Base-by-base conservation (phyloP, 176 grass and related monocot species). In the Carex myosuroides region DNA sequence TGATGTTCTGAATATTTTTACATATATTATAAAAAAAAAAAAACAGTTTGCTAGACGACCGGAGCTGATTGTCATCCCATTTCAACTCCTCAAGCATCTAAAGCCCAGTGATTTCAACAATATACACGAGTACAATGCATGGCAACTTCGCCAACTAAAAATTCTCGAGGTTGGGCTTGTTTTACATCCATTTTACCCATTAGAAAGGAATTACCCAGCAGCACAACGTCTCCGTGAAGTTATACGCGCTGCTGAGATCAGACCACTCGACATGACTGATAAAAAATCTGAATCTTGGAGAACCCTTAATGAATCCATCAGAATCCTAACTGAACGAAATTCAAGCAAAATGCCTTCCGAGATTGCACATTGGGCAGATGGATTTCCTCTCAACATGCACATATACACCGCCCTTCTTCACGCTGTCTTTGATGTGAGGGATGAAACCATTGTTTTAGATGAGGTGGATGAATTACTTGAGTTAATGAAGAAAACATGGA, bases 381-480 rank as follows among this genome's bases (percentile, higher is more conserved):
- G 93, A 0, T 96, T 87, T 88, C 91, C 91, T 7, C 80, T 96
- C 17, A 96, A 96, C 61, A 78, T 92, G 64, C 93, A 91, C 83
- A 78, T 96, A 12, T 92, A 96, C 17, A 17, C 92, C 10, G 85
- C 83, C 56, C 89, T 95, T 71, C 89, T 92, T 62, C 85, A 79
- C 8, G 75, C 93, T 11, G 59, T 90, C 32, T 92, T 95, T 46
- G 90, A 92, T 46, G 30, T 63, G 63, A 87, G 84, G 74, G 93
- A 92, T 13, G 62, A 92, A 60, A 92, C 87, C 11, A 67, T 87
- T 59, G 88, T 95, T 77, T 72, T 95, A 56, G 93, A 95, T 10
- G 90, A 95, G 83, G 87, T 92, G 0, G 93, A 95, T 64, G 90
- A 95, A 83, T 78, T 95, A 64, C 73, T 92, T 1, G 90, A 95